These are phyloP conservation scores for Schwanniomyces pseudopolymorphus DNA, from an alignment of 805 yeast genomes.

Conservation along the genomic window DNA sequence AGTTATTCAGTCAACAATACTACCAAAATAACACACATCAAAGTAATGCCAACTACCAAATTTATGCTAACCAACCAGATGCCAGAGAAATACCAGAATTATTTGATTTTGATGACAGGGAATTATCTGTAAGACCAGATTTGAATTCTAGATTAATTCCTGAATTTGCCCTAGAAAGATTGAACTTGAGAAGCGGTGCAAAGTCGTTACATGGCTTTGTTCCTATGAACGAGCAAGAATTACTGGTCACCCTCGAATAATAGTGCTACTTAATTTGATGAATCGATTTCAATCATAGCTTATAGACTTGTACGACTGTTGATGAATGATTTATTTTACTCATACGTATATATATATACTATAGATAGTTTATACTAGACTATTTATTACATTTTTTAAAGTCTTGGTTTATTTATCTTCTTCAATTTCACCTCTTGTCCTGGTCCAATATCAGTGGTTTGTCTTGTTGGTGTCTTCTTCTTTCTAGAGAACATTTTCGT, in stretches of 20 bases:
- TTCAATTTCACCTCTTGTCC: constrained; percentile 13
- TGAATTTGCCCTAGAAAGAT: constrained; percentile 29
- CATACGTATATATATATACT: constrained; percentile 1
- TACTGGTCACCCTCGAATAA: constrained; percentile 36
- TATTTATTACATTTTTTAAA: constrained; percentile 14
- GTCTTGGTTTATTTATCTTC: constrained; percentile 34
- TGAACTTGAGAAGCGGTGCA: constrained; percentile 24
- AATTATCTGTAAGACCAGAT: constrained; percentile 45
- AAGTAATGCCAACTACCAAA: constrained; percentile 44
- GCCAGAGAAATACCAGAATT: constrained; percentile 46
- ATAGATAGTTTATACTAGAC: background rate
- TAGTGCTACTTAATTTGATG: background rate
- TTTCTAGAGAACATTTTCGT: constrained; percentile 21
- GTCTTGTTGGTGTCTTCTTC: constrained; percentile 1
- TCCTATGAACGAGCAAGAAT: constrained; percentile 38
- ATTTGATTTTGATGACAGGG: constrained; percentile 53
- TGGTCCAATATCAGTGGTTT: background rate
- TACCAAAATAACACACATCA: constrained; percentile 25
- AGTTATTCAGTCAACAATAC: constrained; percentile 39
- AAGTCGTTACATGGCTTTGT: constrained; percentile 33
- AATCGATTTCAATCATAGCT: background rate
- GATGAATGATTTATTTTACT: background rate
- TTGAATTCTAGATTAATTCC: constrained; percentile 44
- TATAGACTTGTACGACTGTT: constrained; percentile 4
- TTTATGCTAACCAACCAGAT: constrained; percentile 40